Conservation (phyloP, 768 basidiomycete genomes). For the Boletus tylopilopsis region DNA sequence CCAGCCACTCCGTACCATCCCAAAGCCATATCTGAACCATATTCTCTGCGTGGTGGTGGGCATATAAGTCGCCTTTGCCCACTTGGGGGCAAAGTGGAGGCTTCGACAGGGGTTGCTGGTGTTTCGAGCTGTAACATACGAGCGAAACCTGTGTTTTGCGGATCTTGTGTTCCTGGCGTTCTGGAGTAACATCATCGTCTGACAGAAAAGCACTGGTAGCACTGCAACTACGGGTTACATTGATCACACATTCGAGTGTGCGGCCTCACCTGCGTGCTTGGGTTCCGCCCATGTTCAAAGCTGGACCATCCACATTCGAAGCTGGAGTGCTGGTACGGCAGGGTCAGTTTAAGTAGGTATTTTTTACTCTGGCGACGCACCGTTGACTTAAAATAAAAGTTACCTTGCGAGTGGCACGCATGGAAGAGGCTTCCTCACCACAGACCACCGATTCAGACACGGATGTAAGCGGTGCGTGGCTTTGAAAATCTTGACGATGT, state of each 20-base stretch:
- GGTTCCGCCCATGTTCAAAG: too few relatives aligned
- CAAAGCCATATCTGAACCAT: background rate
- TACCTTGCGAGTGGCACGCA: background rate
- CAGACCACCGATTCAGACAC: too few relatives aligned
- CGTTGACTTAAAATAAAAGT: background rate
- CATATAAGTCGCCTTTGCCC: background rate
- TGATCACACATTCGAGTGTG: background rate
- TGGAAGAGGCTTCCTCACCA: too few relatives aligned
- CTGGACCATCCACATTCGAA: background rate
- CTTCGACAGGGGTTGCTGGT: background rate
- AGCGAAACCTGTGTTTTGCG: background rate
- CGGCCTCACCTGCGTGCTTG: background rate
- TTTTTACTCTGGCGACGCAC: background rate
- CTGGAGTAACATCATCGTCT: background rate
- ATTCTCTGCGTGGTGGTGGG: background rate
- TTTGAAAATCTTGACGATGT: too few relatives aligned
- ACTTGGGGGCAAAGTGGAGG: background rate
- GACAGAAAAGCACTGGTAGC: background rate
- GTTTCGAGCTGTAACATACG: background rate
- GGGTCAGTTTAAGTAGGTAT: too few relatives aligned
- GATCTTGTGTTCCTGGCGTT: background rate
- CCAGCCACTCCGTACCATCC: background rate
- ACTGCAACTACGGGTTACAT: background rate
- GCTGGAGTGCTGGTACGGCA: too few relatives aligned
- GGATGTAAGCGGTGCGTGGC: too few relatives aligned